Percentiles rank a stretch among this genome's conserved stretches.
Conservation (phyloP, 371 early-diverging fungal genomes). For the Dipsacomyces acuminosporus region DNA sequence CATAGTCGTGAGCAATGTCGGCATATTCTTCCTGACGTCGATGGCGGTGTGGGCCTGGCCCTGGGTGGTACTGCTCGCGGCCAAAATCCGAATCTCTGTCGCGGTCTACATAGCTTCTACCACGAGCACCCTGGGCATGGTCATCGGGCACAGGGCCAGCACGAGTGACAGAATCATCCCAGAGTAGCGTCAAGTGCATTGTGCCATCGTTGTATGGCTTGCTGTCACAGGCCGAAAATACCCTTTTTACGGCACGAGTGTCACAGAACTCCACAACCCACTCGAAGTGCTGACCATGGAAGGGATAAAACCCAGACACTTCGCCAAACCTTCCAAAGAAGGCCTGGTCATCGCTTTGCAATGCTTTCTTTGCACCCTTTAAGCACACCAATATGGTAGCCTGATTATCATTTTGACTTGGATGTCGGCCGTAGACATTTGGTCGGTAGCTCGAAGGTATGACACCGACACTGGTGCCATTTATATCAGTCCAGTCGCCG, state of each 20-base stretch:
- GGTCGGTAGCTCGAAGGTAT: constrained; percentile 21
- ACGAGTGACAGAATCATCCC: constrained; percentile 14
- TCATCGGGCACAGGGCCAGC: neutral
- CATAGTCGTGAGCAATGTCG: too few species aligned
- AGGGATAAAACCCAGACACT: constrained; percentile 11
- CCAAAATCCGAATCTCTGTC: neutral
- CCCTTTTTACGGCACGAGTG: constrained; percentile 13
- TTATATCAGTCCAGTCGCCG: constrained; percentile 1
- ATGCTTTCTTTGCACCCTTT: neutral
- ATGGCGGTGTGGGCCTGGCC: neutral
- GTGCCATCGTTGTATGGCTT: constrained; percentile 6
- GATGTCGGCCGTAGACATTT: constrained; percentile 9
- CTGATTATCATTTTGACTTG: constrained; percentile 12
- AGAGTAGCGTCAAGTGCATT: constrained; percentile 21
- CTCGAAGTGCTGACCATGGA: constrained; percentile 5
- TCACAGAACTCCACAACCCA: constrained; percentile 37
- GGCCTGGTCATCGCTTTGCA: constrained; percentile 7
- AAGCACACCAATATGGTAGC: constrained; percentile 23
- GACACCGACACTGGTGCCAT: neutral
- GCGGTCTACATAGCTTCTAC: neutral
- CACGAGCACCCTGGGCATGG: too few species aligned
- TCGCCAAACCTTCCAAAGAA: constrained; percentile 21
- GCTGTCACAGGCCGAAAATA: constrained; percentile 5
- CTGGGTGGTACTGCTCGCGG: neutral
- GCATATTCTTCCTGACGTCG: constrained; percentile 10